These are phyloP conservation scores for Scheffersomyces amazonensis DNA, from an alignment of 805 yeast species.

Conservation along the genomic window DNA sequence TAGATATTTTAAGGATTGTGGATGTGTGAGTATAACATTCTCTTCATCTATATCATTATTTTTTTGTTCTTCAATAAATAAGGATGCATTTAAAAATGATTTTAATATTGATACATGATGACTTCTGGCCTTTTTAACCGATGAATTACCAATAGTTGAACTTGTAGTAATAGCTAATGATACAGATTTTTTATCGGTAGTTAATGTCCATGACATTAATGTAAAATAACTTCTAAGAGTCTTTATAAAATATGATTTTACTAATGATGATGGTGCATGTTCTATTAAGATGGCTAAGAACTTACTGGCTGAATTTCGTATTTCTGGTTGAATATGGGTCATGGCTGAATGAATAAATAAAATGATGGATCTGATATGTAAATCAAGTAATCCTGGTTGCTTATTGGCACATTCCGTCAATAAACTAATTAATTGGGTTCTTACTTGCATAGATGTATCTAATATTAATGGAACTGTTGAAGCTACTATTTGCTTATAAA, in stretches of 20 bases:
- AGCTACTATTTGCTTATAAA: conserved; percentile 55
- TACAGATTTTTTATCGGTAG: conserved; percentile 31
- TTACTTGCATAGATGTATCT: conserved; percentile 66
- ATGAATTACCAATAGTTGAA: conserved; percentile 27
- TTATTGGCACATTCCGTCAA: conserved; percentile 45
- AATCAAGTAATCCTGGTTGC: conserved; percentile 54
- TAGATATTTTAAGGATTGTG: conserved; percentile 50
- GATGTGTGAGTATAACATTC: conserved; percentile 31
- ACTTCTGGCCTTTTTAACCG: conserved; percentile 33
- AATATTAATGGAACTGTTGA: conserved; percentile 60
- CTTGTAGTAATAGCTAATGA: conserved; percentile 34
- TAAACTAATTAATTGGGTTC: conserved; percentile 52
- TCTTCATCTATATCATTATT: conserved; percentile 11
- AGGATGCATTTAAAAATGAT: conserved; percentile 44
- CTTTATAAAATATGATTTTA: conserved; percentile 65
- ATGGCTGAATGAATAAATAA: conserved; percentile 84
- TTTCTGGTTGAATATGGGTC: conserved; percentile 82
- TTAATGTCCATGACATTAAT: conserved; percentile 70
- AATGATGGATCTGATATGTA: conserved; percentile 60
- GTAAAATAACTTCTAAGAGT: conserved; percentile 65
- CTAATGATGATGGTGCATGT: conserved; percentile 51
- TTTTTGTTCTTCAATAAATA: conserved; percentile 23
- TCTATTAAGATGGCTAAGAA: conserved; percentile 61
- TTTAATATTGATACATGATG: conserved; percentile 42
- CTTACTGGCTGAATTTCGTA: conserved; percentile 72